Evolutionary conservation across 2,329 filamentous ascomycete species (phyloP), one percentile per base, ranked within the genome.

Genomic region (Microcyclospora tardicrescens): DNA sequence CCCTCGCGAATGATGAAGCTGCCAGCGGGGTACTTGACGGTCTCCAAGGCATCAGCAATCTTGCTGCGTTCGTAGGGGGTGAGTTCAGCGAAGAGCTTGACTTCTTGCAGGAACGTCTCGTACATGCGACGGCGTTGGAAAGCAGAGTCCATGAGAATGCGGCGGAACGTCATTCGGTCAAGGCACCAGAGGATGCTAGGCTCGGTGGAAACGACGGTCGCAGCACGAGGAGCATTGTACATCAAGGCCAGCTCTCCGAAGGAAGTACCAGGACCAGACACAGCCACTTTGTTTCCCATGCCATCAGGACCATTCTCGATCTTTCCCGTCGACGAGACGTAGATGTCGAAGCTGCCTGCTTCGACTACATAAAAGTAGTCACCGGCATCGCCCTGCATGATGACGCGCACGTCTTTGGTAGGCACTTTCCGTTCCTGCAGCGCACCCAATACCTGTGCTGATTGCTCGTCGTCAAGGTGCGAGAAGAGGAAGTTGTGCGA

Each of bases 291-390:
- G 43, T 72, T 70, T 36, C 91, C 91, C 64, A 95, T 72, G 10
- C 89, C 91, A 34, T 87, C 78, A 1, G 74, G 69, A 1, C 89
- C 89, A 6, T 85, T 71, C 56, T 93, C 83, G 38, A 93, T 71
- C 31, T 76, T 68, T 43, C 91, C 89, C 9, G 72, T 72, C 10
- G 72, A 61, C 60, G 95, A 87, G 62, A 96, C 87, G 56, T 91
- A 84, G 41, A 96, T 81, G 53, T 94, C 85, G 55, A 96, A 96
- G 15, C 72, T 71, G 31, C 91, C 91, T 47, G 80, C 82, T 61
- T 98, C 91, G 13, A 96, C 86, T 16, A 98, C 79, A 61, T 98
- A 98, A 66, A 98, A 98, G 67, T 83, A 96, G 63, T 98, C 91
- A 33, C 91, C 91, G 1, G 87, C 81, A 55, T 96, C 91, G 39